Percentiles rank a stretch among this genome's conserved stretches.
Conservation (phyloP, 371 early-diverging fungal species). For the Rhizopus delemar region DNA sequence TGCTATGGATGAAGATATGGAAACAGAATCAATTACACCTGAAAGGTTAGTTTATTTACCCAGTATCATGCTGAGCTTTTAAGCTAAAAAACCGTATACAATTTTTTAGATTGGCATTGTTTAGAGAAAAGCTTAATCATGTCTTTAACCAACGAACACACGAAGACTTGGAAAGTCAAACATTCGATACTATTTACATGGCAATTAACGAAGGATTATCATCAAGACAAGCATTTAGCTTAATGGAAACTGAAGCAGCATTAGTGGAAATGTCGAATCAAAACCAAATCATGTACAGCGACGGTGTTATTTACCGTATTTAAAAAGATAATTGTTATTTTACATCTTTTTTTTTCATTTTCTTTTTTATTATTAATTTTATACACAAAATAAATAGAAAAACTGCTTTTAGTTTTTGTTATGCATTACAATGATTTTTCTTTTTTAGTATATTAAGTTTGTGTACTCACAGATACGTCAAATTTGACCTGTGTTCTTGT, state of each 20-base stretch:
- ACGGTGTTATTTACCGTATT: constrained; percentile 65
- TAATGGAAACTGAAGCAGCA: constrained; percentile 28
- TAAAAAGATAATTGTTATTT: constrained; percentile 26
- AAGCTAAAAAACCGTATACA: neutral
- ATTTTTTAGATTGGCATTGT: constrained; percentile 31
- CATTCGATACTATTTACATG: constrained; percentile 44
- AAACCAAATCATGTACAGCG: constrained; percentile 76
- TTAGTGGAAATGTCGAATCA: constrained; percentile 54
- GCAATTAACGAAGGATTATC: constrained; percentile 43
- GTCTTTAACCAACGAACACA: constrained; percentile 6
- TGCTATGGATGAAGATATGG: constrained; percentile 7
- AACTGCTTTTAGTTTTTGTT: too few species aligned
- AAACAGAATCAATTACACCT: neutral
- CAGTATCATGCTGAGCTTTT: neutral
- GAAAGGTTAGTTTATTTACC: constrained; percentile 6
- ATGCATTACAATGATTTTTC: too few species aligned
- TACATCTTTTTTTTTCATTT: neutral
- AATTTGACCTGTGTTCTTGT: too few species aligned
- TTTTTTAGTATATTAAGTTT: too few species aligned
- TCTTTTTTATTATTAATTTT: constrained; percentile 3
- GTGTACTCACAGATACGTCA: too few species aligned
- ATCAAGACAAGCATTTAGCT: constrained; percentile 25
- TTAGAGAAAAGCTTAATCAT: constrained; percentile 32
- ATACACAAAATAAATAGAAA: constrained; percentile 1
- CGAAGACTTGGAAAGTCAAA: constrained; percentile 13